phyloP scores from a whole-genome alignment of 179 eudicot genomes.

The Silene coronaria region DNA sequence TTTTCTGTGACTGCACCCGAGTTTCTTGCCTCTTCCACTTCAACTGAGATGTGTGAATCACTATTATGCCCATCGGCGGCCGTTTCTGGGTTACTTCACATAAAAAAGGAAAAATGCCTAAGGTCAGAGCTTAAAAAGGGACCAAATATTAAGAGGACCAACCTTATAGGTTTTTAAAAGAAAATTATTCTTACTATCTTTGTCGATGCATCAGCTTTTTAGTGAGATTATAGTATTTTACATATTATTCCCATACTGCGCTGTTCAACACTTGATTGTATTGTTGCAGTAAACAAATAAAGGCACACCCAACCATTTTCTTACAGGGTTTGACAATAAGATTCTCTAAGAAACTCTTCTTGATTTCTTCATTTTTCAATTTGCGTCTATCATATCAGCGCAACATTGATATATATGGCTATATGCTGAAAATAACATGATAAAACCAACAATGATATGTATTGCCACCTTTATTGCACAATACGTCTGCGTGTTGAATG shows the following conservation, averaged over 20 bases:
- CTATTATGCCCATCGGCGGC: constrained; percentile 22
- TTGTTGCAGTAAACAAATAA: constrained; percentile 7
- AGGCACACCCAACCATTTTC: constrained; percentile 9
- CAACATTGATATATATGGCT: not conserved
- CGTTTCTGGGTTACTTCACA: constrained; percentile 33
- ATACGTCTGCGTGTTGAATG: not conserved
- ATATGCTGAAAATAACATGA: not conserved
- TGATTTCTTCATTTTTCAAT: not conserved
- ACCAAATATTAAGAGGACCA: not conserved
- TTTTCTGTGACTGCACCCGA: constrained; percentile 20
- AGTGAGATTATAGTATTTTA: not conserved
- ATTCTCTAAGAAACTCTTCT: not conserved
- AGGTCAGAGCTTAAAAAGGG: constrained; percentile 11
- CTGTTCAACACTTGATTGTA: constrained; percentile 8
- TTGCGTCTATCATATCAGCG: not conserved
- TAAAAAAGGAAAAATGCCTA: constrained; percentile 7
- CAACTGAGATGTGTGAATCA: constrained; percentile 23
- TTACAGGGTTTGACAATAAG: not conserved
- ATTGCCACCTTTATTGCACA: not conserved
- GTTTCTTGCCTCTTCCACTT: constrained; percentile 28
- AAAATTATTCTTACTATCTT: not conserved
- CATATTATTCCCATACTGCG: not conserved
- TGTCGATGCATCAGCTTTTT: not conserved
- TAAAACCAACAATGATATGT: not conserved
- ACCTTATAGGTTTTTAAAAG: not conserved